Base-by-base conservation (phyloP, 768 basidiomycete genomes). In the Pulveroboletus frians region DNA sequence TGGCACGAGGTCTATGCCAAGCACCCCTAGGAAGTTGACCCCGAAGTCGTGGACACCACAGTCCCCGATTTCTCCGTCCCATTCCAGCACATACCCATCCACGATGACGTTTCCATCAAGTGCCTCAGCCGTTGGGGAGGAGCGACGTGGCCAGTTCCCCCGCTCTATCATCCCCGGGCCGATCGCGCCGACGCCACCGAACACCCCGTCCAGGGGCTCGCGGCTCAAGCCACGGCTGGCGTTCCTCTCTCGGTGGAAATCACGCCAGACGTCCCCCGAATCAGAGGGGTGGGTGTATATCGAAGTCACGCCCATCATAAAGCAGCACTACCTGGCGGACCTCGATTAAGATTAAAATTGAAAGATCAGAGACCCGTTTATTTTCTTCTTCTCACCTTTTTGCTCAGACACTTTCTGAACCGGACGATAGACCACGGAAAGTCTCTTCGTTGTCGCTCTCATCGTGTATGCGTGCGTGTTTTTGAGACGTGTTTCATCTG, bases 201-300 rank as follows among this genome's bases (percentile, higher is more conserved):
- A 43, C 1, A 44, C 56, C 1, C 59, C 57, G 5, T 47, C 59
- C 32, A 63, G 56, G 44, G 43, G 49, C 43, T 41, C 57, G 32
- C 55, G 54, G 31, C 46, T 49, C 50, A 58, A 44, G 39, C 4
- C 52, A 10, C 53, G 53, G 15, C 47, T 57, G n/a, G 6, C 59
- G 10, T 49, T 58, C 3, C 48, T 65, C 0, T 48, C 52, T 9
- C 57, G 43, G 34, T 55, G 66, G 26, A 61, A 51, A 17, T 17
- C 18, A n/a, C 61, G 49, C 21, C 50, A 34, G 34, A 15, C 50
- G 3, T 54, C 51, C 8, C 34, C 31, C 9, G 62, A 34, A 26
- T 54, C 52, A 29, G 66, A 61, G 1, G 68, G 64, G 9, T 67
- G 68, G 66, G 60, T 67, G 17, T 62, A 53, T 36, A 54, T 67